phyloP scores from a whole-genome alignment of 257 asterid species.

The Salvia rosmarinus region DNA sequence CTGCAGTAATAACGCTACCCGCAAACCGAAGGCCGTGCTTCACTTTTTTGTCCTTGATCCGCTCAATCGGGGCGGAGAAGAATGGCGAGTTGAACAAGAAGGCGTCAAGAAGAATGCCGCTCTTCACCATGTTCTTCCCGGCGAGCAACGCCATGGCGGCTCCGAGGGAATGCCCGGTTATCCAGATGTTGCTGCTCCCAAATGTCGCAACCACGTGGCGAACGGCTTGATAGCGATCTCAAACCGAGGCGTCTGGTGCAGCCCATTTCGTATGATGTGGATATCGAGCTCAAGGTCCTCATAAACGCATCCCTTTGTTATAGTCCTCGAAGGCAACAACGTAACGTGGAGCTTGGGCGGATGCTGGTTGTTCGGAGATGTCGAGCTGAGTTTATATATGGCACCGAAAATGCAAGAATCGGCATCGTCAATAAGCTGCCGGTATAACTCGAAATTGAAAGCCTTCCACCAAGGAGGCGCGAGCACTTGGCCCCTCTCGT shows the following conservation, averaged over 20 bases:
- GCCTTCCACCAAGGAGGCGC: slow-evolving; percentile 90
- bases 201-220: slow-evolving; percentile 64
- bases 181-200: slow-evolving; percentile 70
- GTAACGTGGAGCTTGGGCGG: slow-evolving; percentile 48
- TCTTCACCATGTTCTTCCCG: slow-evolving; percentile 77
- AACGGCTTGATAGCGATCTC: slow-evolving; percentile 75
- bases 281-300: slow-evolving; percentile 73
- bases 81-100: slow-evolving; percentile 87
- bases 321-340: slow-evolving; percentile 79
- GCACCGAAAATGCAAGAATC: slow-evolving; percentile 87
- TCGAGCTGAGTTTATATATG: slow-evolving; percentile 52
- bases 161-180: slow-evolving; percentile 91
- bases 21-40: slow-evolving; percentile 78
- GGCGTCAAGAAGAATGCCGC: slow-evolving; percentile 59
- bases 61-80: slow-evolving; percentile 82
- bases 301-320: slow-evolving; percentile 75
- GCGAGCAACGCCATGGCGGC: slow-evolving; percentile 81
- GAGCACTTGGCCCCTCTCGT: slow-evolving; percentile 65
- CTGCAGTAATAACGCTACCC: slow-evolving; percentile 82
- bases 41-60: slow-evolving; percentile 67
- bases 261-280: slow-evolving; percentile 66
- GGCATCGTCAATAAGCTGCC: slow-evolving; percentile 63
- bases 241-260: slow-evolving; percentile 78
- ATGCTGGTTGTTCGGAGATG: slow-evolving; percentile 29
- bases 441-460: slow-evolving; percentile 62